phyloP scores from a whole-genome alignment of 768 basidiomycete species.

The Multifurca ochricompacta region DNA sequence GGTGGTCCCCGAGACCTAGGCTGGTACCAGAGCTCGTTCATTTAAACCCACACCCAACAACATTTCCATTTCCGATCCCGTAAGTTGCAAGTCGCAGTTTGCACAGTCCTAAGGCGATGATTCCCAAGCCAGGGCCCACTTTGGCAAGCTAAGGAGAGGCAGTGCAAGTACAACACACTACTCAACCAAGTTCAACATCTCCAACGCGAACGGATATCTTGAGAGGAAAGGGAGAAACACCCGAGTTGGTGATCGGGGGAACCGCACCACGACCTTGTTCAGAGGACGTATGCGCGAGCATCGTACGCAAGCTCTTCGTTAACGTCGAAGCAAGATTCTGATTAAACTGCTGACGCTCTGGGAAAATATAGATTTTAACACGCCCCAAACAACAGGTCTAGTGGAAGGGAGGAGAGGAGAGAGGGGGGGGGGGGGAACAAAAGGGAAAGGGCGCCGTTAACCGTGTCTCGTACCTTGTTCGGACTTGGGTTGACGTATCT shows the following conservation, averaged over 20 bases:
- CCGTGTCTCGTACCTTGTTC: slow-evolving; percentile 42
- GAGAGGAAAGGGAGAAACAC: slow-evolving; percentile 75
- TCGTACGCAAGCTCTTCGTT: slow-evolving; percentile 57
- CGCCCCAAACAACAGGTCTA: too few relatives aligned
- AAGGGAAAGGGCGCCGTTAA: not conserved
- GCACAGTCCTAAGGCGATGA: too few relatives aligned
- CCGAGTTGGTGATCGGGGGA: slow-evolving; percentile 66
- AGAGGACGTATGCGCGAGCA: slow-evolving; percentile 73
- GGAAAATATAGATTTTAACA: not conserved
- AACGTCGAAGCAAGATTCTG: slow-evolving; percentile 52
- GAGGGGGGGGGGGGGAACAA: too few relatives aligned
- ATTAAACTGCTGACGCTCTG: slow-evolving; percentile 47
- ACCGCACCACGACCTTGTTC: slow-evolving; percentile 68
- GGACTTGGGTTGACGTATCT: slow-evolving; percentile 62
- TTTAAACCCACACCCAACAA: too few relatives aligned
- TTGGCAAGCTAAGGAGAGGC: too few relatives aligned
- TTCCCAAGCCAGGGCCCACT: not conserved
- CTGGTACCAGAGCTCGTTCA: too few relatives aligned
- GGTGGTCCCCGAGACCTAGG: too few relatives aligned
- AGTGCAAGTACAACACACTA: slow-evolving; percentile 55
- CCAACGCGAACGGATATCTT: slow-evolving; percentile 62
- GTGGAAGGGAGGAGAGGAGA: not conserved
- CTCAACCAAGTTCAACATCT: slow-evolving; percentile 48
- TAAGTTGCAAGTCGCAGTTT: too few relatives aligned
- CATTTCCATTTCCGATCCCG: too few relatives aligned